Evolutionary conservation across 1,284 basidiomycete genomes (phyloP).

Genomic region (Fomes fomentarius): DNA sequence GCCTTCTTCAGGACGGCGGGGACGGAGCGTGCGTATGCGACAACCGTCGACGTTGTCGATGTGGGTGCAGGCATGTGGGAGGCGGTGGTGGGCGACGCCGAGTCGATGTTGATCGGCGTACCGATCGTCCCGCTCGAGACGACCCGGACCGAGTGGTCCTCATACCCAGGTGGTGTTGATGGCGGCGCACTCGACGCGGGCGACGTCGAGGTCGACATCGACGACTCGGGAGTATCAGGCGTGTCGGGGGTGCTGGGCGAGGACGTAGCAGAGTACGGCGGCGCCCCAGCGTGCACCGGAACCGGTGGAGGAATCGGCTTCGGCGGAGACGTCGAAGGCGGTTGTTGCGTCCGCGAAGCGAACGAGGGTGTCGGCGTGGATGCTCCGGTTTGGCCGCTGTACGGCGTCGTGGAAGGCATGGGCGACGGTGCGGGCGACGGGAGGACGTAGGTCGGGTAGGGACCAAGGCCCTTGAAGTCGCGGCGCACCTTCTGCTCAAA

Average conservation of each 20-base stretch:
- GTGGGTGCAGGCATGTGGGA: conserved; percentile 30
- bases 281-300: conserved; percentile 23
- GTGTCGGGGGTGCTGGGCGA: conserved; percentile 40
- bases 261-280: conserved; percentile 18
- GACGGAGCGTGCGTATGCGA: conserved; percentile 10
- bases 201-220: conserved; percentile 51
- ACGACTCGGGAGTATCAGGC: conserved; percentile 51
- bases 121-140: conserved; percentile 43
- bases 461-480: conserved; percentile 58
- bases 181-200: conserved; percentile 60
- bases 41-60: conserved; percentile 25
- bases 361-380: conserved; percentile 38
- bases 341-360: conserved; percentile 5
- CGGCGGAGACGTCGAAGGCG: conserved; percentile 22
- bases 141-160: conserved; percentile 50
- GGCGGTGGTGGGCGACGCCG: conserved; percentile 14
- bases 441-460: conserved; percentile 63
- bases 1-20: conserved; percentile 32
- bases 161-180: conserved; percentile 52
- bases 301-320: conserved; percentile 21
- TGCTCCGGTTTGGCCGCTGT: conserved; percentile 17
- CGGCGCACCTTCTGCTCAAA: conserved; percentile 67
- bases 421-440: conserved; percentile 57
- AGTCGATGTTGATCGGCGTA: conserved; percentile 34
- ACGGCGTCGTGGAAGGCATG: conserved; percentile 48